Base-by-base conservation (phyloP, 1,139 yeast species). In the Geotrichum histeridarum region DNA sequence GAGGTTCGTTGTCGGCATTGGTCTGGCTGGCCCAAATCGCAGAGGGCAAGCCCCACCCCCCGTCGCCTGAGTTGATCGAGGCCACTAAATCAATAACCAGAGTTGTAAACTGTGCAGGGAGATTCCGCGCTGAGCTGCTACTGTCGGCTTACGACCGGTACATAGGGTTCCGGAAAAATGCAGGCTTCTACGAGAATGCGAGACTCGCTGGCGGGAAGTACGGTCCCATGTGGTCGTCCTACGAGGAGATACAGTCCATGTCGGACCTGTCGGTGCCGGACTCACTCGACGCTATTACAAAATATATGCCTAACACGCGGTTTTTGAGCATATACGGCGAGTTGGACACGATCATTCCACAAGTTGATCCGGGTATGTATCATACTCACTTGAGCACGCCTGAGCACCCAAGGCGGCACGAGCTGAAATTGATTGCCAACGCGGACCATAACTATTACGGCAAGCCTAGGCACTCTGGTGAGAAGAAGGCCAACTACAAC, bases 391-490 rank as follows among this genome's bases (percentile, higher is more conserved):
- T 17, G 43, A 22, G 17, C 36, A 17, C 27, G 14, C 30, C 41
- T 2, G 43, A 7, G 17, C 2, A 22, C 27, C 27, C 27, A 3
- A 18, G 31, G 43, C 14, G 31, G 2, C 51, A 42, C 17, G 18
- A 41, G 37, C 41, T 55, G 7, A 39, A 48, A 1, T n/a, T 53
- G 27, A 41, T 55, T 27, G 53, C 50, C 14, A 53, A 55, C 33
- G 56, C 56, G 11, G 58, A 55, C 43, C 58, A 55, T 39, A 55
- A 55, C 41, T 55, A 50, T 35, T 55, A 43, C 43, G 57, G 57
- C 8, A 38, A 36, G n/a, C 51, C 56, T n/a, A 42, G 56, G 14
- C 35, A 31, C 15, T 50, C 50, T 5, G 32, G 36, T 14, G 58
- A 53, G 33, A 53, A 53, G 41, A 48, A 49, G 22, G 53, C 56